Evolutionary conservation across 345 rosid species (phyloP), one percentile per base, ranked within the genome.

Genomic region (Trapa bicornis): DNA sequence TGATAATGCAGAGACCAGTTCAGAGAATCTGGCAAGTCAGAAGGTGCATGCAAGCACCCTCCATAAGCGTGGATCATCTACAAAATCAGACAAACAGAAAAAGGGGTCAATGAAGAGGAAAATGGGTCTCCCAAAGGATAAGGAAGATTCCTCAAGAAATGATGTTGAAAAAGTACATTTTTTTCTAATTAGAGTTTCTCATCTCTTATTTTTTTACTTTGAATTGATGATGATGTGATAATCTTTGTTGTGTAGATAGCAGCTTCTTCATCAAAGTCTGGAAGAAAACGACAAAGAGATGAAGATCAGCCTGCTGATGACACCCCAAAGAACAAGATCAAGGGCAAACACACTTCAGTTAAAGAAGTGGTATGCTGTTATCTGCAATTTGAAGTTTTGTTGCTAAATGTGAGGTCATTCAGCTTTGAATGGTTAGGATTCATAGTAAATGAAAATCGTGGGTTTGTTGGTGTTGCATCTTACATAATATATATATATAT

Each of bases 261-360:
- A 70, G 69, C 68, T 73, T 79, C 87, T 71, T 78, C 97, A 53
- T 77, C 78, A 54, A 91, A 88, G 78, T 75, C 80, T n/a, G 78
- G 73, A 42, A 58, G 70, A 70, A 86, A 85, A 69, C 71, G 75
- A 54, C 73, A 70, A 45, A 87, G 79, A 79, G 91, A 83, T 73
- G 84, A 73, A 63, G 62, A 53, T 38, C 43, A 41, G 39, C 54
- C 50, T 36, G 29, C 50, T n/a, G 64, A 36, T 54, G 93, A 85
- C 67, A 87, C 79, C 73, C 82, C 91, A 8, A 79, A 82, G 81
- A 70, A 84, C 71, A 79, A 67, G 72, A 39, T 75, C 68, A 91
- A 86, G 86, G 80, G 91, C 71, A 87, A 84, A 73, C 85, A 74
- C 33, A 72, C 84, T 64, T 70, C 76, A 36, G 87, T 67, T 53